Base-by-base conservation (phyloP, 306 rosid species). In the Inga laurina region DNA sequence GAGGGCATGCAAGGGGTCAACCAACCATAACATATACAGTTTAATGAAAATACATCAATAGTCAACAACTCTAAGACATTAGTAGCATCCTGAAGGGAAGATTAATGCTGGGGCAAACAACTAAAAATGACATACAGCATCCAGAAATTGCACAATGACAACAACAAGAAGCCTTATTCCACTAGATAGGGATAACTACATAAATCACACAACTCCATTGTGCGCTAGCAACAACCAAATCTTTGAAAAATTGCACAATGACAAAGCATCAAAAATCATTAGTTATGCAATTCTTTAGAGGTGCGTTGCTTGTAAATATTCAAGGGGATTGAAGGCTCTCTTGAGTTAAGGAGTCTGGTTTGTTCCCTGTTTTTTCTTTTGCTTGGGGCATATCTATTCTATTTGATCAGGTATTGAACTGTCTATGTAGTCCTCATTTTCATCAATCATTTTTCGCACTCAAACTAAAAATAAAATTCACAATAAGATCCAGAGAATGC, bases 1-100 rank as follows among this genome's bases (percentile, higher is more conserved):
- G 82, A 84, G 81, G 57, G 71, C 18, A 76, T 80, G 65, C 75
- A 81, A 80, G 41, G 56, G 69, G 65, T 76, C 46, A 85, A 74
- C 59, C 76, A 76, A 72, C 41, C 11, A 82, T 13, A 78, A 78
- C 57, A 86, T 12, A 44, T 21, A 72, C 21, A 78, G 59, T 16
- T 75, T 7, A 52, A 66, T 52, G 54, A 44, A 57, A 68, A 77
- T 68, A 74, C 19, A 66, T 34, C 19, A 76, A 30, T 61, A 64
- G 52, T 65, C 15, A 65, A 34, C 7, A 4, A 65, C 11, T 65
- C 19, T 64, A 37, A 75, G 19, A 21, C 10, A 51, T 39, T 18
- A 34, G 48, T 15, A 49, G 39, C 64, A 62, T 48, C n/a, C 41
- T 71, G 57, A 52, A 57, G 49, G 62, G 51, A 71, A 76, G 35